These are phyloP conservation scores for Quercus tomentella DNA, from an alignment of 331 rosid genomes.

Conservation along the genomic window DNA sequence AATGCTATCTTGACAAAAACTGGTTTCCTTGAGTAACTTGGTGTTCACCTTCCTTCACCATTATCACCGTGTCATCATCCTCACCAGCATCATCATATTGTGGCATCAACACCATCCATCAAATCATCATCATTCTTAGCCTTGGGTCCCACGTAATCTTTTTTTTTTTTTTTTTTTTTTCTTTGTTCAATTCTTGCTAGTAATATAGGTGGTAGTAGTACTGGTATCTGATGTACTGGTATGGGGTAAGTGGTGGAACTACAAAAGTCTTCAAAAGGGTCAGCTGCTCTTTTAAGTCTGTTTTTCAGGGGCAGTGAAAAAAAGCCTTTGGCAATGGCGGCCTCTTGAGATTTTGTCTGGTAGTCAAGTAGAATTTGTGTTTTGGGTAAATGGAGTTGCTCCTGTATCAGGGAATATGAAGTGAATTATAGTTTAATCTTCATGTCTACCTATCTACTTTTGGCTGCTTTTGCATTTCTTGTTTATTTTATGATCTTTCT, in stretches of 20 bases:
- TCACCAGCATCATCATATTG: neutral
- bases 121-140: neutral
- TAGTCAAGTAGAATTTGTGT: neutral
- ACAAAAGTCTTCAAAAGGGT: neutral
- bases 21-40: constrained; percentile 74
- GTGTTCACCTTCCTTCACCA: neutral
- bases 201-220: neutral
- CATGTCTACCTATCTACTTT: neutral
- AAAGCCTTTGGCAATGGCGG: constrained; percentile 5
- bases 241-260: neutral
- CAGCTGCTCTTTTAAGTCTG: constrained; percentile 15
- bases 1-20: constrained; percentile 80
- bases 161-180: neutral
- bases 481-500: neutral
- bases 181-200: neutral
- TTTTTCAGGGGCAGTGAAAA: neutral
- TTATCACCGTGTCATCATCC: neutral
- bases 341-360: constrained; percentile 34
- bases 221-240: neutral
- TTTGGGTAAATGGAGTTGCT: neutral
- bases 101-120: neutral
- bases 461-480: neutral
- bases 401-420: neutral
- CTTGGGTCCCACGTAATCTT: constrained; percentile 4
- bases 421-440: neutral